Percentiles rank a stretch among this genome's conserved stretches.
These are phyloP conservation scores for Suillus ampliporus DNA, from an alignment of 768 basidiomycete genomes.

Conservation along the genomic window DNA sequence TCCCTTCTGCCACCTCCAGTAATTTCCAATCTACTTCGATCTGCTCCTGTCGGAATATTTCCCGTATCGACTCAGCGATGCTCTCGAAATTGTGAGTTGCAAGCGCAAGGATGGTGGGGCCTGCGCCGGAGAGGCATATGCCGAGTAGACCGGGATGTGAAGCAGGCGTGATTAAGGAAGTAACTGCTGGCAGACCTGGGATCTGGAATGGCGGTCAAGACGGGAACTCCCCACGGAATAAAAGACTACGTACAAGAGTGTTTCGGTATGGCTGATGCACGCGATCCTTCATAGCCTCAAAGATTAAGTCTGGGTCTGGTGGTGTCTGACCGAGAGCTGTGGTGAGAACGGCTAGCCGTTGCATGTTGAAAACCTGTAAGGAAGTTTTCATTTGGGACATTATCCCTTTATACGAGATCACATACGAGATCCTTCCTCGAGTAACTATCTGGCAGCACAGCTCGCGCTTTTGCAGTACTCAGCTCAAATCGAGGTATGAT, in stretches of 20 bases:
- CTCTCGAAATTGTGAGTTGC: slow-evolving; percentile 83
- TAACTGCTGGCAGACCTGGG: slow-evolving; percentile 92
- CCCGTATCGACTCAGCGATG: slow-evolving; percentile 81
- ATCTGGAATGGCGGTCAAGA: slow-evolving; percentile 59
- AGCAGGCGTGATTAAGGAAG: slow-evolving; percentile 82
- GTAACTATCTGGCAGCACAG: slow-evolving; percentile 83
- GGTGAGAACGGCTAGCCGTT: slow-evolving; percentile 93
- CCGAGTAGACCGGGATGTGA: slow-evolving; percentile 93
- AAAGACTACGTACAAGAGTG: slow-evolving; percentile 61
- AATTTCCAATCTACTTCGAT: slow-evolving; percentile 92
- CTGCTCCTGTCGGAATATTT: slow-evolving; percentile 70
- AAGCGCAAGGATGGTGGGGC: slow-evolving; percentile 94
- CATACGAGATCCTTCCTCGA: slow-evolving; percentile 89
- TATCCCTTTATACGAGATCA: slow-evolving; percentile 17
- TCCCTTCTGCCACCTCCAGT: slow-evolving; percentile 66
- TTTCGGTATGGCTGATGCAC: slow-evolving; percentile 97
- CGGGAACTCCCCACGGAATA: slow-evolving; percentile 4
- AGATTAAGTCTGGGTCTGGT: slow-evolving; percentile 94
- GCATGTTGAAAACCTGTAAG: slow-evolving; percentile 91
- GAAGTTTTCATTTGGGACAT: background rate
- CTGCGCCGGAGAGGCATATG: slow-evolving; percentile 96
- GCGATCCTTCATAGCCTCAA: slow-evolving; percentile 99
- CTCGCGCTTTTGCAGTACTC: slow-evolving; percentile 92
- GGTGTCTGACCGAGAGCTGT: slow-evolving; percentile 90
- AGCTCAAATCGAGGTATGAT: slow-evolving; percentile 96